Evolutionary conservation across 352 stramenopile species (phyloP).

Genomic region (Phytophthora capsici): DNA sequence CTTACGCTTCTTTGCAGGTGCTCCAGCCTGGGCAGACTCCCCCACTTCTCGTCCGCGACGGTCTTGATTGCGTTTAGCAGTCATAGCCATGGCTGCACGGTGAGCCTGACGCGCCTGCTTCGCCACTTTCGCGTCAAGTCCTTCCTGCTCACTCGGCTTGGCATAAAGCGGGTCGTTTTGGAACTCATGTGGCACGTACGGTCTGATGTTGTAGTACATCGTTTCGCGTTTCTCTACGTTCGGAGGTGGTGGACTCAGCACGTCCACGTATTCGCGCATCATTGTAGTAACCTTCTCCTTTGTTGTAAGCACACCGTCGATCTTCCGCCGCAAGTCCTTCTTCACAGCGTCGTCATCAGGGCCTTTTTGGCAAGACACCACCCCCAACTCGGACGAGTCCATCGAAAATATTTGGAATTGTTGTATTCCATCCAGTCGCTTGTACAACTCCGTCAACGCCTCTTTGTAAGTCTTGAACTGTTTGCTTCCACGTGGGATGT

Average conservation of each 20-base stretch:
- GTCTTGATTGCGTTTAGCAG: not conserved
- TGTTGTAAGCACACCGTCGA: no score
- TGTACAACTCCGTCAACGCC: conserved; percentile 9
- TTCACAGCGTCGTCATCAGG: not conserved
- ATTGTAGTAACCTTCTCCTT: no score
- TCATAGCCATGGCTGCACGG: not conserved
- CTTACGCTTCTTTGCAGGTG: no score
- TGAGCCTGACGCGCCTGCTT: not conserved
- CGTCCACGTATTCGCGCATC: no score
- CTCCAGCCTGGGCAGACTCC: no score
- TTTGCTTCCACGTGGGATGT: not conserved
- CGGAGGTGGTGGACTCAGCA: no score
- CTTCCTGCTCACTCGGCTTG: not conserved
- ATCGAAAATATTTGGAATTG: conserved; percentile 23
- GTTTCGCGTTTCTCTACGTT: no score
- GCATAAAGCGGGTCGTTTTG: conserved; percentile 1
- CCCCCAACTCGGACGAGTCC: not conserved
- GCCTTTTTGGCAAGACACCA: conserved; percentile 1
- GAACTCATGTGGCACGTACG: conserved; percentile 10
- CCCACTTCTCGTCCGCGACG: not conserved
- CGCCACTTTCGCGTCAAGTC: not conserved
- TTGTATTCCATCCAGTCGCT: conserved; percentile 3
- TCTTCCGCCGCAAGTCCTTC: conserved; percentile 11
- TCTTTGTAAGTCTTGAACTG: conserved; percentile 14
- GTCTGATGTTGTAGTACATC: not conserved